Conservation (phyloP, 495 filamentous ascomycete genomes). For the Elasticomyces elasticus region DNA sequence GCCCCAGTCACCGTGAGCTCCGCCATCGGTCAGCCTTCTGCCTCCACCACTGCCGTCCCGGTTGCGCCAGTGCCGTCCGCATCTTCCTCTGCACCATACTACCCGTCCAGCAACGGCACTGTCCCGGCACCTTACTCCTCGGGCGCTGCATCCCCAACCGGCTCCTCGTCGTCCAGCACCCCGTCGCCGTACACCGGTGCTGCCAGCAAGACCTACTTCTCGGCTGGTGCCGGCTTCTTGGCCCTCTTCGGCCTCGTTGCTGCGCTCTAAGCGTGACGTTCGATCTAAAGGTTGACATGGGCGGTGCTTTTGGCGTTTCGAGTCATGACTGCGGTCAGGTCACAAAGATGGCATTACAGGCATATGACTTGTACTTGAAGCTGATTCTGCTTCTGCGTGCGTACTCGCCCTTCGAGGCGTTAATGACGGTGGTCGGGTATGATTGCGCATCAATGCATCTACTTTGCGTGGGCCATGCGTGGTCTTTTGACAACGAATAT, state of each 20-base stretch:
- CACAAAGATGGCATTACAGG: not conserved
- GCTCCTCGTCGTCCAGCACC: constrained; percentile 30
- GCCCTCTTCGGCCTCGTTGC: constrained; percentile 48
- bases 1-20: constrained; percentile 1
- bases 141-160: constrained; percentile 19
- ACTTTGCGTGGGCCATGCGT: not conserved
- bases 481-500: not conserved
- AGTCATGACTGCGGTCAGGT: not conserved
- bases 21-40: not conserved
- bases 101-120: constrained; percentile 4
- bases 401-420: not conserved
- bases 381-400: not conserved
- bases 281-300: not conserved
- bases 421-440: not conserved
- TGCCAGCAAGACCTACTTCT: constrained; percentile 46
- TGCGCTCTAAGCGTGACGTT: constrained; percentile 19
- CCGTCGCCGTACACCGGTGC: constrained; percentile 32
- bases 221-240: constrained; percentile 52
- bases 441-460: not conserved
- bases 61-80: not conserved
- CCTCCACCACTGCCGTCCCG: not conserved
- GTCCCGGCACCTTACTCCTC: not conserved
- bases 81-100: not conserved
- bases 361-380: not conserved
- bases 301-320: not conserved